Evolutionary conservation across 1,284 basidiomycete genomes (phyloP), one percentile per base, ranked within the genome.

Genomic region (Cryptococcus sp.): DNA sequence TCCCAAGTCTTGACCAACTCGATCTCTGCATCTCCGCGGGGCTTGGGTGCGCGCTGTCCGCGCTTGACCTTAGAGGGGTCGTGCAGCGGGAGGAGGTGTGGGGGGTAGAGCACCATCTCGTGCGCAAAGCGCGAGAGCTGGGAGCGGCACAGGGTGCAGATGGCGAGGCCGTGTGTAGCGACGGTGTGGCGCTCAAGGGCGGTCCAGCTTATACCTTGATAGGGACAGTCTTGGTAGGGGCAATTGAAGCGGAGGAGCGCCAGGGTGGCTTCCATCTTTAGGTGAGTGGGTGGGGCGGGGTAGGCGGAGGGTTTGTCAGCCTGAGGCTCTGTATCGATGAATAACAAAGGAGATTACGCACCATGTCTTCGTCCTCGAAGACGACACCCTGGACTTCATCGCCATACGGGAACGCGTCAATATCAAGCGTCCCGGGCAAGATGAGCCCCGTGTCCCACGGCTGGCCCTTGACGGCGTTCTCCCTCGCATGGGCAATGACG

Each of bases 91-190:
- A 98, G 81, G 63, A 87, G 71, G 68, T 84, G 80, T 1, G 83
- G 81, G 1, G 86, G 82, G 72, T 95, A 97, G 18, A 97, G 76
- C 0, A 86, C 84, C 72, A 98, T 96, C 75, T 98, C 95, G 75
- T 98, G 94, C 0, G 91, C 82, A 77, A 98, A 98, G 47, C 98
- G 89, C 67, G 96, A 97, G 79, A 98, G 93, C 77, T 84, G 82
- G 40, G 85, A 82, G 56, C 94, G 86, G 72, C 96, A 98, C 2
- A 98, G 75, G 67, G 93, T 90, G 70, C 93, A 98, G 77, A 96
- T 82, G 18, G 88, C 77, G 49, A 86, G 84, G 7, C 84, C 84
- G 73, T 98, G 95, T 2, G 65, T 66, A 1, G 71, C 60, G 1
- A 75, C 52, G 3, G 76, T 48, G 80, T 81, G 47, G 83, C 85